These are phyloP conservation scores for Blastobotrys aristatus DNA, from an alignment of 1,139 yeast genomes.

Conservation along the genomic window DNA sequence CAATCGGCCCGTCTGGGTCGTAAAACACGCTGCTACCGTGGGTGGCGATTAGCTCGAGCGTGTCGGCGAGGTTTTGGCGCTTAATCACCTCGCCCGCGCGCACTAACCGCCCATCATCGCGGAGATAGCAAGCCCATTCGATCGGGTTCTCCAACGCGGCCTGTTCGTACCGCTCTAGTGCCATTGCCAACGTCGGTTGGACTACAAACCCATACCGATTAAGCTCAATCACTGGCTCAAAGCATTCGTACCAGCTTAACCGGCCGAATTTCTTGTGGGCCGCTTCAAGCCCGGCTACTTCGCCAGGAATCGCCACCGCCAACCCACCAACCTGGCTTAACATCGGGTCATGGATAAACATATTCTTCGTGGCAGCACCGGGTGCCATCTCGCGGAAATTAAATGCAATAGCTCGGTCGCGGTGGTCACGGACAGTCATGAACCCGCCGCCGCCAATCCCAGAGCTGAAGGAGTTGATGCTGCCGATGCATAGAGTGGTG, in stretches of 20 bases:
- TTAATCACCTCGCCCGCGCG: slow-evolving; percentile 54
- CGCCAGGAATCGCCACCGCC: slow-evolving; percentile 87
- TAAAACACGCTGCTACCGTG: slow-evolving; percentile 78
- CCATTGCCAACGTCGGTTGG: slow-evolving; percentile 43
- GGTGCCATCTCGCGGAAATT: slow-evolving; percentile 94
- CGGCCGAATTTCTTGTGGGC: slow-evolving; percentile 60
- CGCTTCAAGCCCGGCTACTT: slow-evolving; percentile 69
- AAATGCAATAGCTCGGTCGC: slow-evolving; percentile 51
- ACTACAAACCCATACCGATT: slow-evolving; percentile 66
- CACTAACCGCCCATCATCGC: slow-evolving; percentile 38
- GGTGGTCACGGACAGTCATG: slow-evolving; percentile 49
- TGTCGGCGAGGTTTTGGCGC: slow-evolving; percentile 59
- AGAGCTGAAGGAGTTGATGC: slow-evolving; percentile 73
- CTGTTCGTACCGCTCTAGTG: slow-evolving; percentile 27
- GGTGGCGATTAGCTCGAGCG: slow-evolving; percentile 60
- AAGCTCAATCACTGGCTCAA: slow-evolving; percentile 69
- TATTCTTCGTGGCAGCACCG: slow-evolving; percentile 49
- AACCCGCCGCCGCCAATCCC: slow-evolving; percentile 95
- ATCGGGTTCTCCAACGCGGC: slow-evolving; percentile 16
- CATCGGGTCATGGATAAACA: slow-evolving; percentile 51
- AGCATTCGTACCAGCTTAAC: slow-evolving; percentile 64
- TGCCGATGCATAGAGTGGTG: slow-evolving; percentile 82
- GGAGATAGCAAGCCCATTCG: slow-evolving; percentile 32
- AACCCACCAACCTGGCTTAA: slow-evolving; percentile 73
- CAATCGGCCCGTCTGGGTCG: slow-evolving; percentile 77